phyloP scores from a whole-genome alignment of 192 early-diverging fungal species.

The Backusella australiensis region DNA sequence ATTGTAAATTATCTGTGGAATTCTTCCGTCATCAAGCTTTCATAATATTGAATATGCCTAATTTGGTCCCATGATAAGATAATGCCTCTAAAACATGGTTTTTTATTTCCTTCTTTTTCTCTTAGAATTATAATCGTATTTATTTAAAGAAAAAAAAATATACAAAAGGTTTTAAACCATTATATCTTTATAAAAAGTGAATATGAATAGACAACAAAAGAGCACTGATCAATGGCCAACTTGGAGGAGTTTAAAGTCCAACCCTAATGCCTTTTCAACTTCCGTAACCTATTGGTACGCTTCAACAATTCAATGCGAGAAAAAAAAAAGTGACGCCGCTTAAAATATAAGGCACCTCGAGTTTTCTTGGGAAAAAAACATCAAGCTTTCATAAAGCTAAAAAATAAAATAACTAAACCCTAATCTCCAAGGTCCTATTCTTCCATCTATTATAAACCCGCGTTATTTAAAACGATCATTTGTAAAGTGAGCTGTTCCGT shows the following conservation, averaged over 20 bases:
- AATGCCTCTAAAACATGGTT: not conserved
- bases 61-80: not conserved
- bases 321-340: not conserved
- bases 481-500: not conserved
- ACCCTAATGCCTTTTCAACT: not conserved
- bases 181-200: not conserved
- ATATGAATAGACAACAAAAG: not conserved
- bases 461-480: not conserved
- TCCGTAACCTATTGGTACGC: not conserved
- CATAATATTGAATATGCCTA: conserved; percentile 1
- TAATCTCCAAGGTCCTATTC: not conserved
- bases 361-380: conserved; percentile 7
- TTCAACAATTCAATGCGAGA: not conserved
- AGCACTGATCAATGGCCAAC: not conserved
- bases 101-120: not conserved
- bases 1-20: not conserved
- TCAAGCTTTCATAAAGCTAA: not conserved
- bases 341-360: conserved; percentile 1
- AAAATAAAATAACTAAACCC: not conserved
- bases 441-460: not conserved
- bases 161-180: not conserved
- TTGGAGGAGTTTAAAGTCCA: not conserved
- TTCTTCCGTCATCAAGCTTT: not conserved
- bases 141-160: not conserved
- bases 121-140: not conserved